Percentiles rank a stretch among this genome's conserved stretches.
Conservation (phyloP, 148 eudicot species). For the Fagopyrum tataricum region DNA sequence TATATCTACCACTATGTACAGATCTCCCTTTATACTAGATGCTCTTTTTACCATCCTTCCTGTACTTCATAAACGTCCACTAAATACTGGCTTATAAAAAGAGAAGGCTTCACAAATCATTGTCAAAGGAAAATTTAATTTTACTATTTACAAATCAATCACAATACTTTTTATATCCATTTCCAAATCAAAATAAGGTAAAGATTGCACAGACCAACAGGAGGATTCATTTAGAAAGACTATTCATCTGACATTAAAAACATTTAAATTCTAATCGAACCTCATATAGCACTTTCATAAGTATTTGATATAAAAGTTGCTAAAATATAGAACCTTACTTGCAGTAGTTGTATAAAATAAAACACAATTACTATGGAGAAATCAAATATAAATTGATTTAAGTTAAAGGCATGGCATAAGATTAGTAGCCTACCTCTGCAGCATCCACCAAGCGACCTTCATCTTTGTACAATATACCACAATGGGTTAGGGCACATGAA, state of each 20-base stretch:
- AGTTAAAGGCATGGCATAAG: background rate
- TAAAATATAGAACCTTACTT: background rate
- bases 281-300: background rate
- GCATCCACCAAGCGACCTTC: conserved; percentile 88
- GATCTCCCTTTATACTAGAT: background rate
- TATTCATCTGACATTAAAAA: background rate
- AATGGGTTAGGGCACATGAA: conserved; percentile 90
- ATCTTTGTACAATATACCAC: conserved; percentile 90
- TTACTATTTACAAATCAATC: background rate
- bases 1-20: background rate
- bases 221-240: background rate
- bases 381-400: background rate
- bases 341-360: background rate
- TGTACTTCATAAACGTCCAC: background rate
- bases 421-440: conserved; percentile 66
- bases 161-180: background rate
- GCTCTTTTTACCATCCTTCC: background rate
- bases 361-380: background rate
- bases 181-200: background rate
- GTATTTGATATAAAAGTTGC: background rate
- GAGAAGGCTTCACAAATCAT: background rate
- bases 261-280: background rate
- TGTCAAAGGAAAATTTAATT: background rate
- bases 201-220: background rate
- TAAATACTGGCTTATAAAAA: background rate